These are phyloP conservation scores for Gossypium mustelinum DNA, from an alignment of 345 rosid species.

Conservation along the genomic window DNA sequence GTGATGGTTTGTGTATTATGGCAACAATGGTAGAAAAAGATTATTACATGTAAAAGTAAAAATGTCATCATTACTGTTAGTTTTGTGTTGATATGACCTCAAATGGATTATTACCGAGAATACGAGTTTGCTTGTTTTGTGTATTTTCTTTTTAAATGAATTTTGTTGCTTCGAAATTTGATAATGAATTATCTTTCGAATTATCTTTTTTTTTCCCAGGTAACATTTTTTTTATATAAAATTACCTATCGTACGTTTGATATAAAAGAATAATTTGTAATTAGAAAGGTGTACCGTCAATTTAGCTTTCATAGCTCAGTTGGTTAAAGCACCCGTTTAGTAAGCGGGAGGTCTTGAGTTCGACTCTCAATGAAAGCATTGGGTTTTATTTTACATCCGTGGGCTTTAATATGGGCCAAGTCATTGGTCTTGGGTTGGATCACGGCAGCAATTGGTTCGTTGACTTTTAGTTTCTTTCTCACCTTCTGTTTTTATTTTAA, in stretches of 20 bases:
- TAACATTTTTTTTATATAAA: too few relatives aligned
- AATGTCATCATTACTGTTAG: neutral
- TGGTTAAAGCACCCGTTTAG: constrained; percentile 97
- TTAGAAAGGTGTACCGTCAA: accelerated
- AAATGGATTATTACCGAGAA: neutral
- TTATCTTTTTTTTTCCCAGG: neutral
- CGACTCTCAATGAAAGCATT: neutral
- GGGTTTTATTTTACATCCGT: too few relatives aligned
- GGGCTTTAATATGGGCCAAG: neutral
- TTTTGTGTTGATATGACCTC: neutral
- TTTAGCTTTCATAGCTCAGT: constrained; percentile 69
- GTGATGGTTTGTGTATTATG: neutral
- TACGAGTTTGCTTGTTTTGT: neutral
- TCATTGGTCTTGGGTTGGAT: neutral
- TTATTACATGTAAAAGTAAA: neutral
- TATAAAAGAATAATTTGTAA: too few relatives aligned
- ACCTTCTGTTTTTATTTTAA: neutral
- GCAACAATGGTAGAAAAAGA: neutral
- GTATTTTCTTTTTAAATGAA: neutral
- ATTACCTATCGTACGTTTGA: neutral
- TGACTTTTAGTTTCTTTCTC: neutral
- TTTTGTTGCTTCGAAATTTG: neutral
- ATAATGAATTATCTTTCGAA: neutral
- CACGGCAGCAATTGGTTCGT: neutral
- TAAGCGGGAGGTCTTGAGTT: neutral